These are phyloP conservation scores for Suillus occidentalis DNA, from an alignment of 768 basidiomycete species.

Conservation along the genomic window DNA sequence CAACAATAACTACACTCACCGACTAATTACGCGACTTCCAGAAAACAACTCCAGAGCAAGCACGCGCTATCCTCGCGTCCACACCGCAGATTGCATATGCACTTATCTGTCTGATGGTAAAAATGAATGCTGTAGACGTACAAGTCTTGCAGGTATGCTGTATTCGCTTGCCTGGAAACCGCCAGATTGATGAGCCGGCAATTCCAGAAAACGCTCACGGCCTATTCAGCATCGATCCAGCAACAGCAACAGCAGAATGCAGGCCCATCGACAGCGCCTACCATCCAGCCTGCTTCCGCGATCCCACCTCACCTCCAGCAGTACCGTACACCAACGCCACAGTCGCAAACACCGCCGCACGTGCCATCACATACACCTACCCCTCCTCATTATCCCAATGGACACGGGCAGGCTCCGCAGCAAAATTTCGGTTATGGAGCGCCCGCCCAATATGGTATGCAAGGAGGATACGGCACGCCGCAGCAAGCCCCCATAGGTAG, in stretches of 20 bases:
- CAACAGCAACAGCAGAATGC: conserved; percentile 15
- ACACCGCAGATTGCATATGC: conserved; percentile 80
- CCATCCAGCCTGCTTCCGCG: conserved; percentile 36
- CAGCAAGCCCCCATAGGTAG: conserved; percentile 18
- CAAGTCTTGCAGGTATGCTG: conserved; percentile 69
- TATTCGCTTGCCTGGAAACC: not conserved
- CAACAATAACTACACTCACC: not conserved
- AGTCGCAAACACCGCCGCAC: conserved; percentile 29
- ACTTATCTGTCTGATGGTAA: conserved; percentile 75
- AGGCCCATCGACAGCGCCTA: conserved; percentile 19
- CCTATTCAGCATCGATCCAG: conserved; percentile 35
- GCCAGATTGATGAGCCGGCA: not conserved
- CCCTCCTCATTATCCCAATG: conserved; percentile 20
- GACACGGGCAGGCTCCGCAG: conserved; percentile 29
- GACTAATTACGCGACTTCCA: conserved; percentile 26
- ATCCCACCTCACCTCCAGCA: conserved; percentile 44
- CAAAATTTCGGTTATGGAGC: conserved; percentile 17
- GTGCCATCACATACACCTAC: conserved; percentile 11
- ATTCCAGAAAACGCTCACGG: conserved; percentile 60
- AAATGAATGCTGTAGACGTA: conserved; percentile 70
- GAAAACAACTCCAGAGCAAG: conserved; percentile 76
- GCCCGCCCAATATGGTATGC: conserved; percentile 16
- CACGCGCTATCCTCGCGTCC: conserved; percentile 63
- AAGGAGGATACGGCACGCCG: conserved; percentile 18
- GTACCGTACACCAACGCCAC: conserved; percentile 37